Conservation (phyloP, 2,329 filamentous ascomycete species). For the Hymenoscyphus linearis region DNA sequence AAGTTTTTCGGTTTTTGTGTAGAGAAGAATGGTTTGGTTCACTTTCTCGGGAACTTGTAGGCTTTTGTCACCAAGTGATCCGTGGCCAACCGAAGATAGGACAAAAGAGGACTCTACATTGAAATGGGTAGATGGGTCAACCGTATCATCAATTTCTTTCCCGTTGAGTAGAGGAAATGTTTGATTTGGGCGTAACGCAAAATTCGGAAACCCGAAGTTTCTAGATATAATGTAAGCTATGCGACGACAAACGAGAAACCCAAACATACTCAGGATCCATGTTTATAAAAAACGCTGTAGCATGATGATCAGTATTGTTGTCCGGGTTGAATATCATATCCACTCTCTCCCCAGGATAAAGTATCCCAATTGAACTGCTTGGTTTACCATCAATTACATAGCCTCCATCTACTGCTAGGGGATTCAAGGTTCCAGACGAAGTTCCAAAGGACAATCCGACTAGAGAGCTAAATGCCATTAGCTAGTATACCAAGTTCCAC, state of each 20-base stretch:
- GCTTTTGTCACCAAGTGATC: not conserved
- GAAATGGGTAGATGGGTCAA: not conserved
- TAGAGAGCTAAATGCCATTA: slow-evolving; percentile 15
- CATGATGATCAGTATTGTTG: not conserved
- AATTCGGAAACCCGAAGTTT: slow-evolving; percentile 41
- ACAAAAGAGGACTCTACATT: slow-evolving; percentile 11
- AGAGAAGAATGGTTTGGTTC: slow-evolving; percentile 40
- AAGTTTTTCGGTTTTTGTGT: slow-evolving; percentile 41
- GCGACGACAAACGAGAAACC: no score
- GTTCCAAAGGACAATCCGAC: slow-evolving; percentile 17
- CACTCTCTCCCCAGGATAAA: slow-evolving; percentile 39
- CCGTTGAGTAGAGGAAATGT: slow-evolving; percentile 30
- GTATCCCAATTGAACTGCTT: slow-evolving; percentile 33
- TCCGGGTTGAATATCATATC: slow-evolving; percentile 27
- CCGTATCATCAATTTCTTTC: not conserved
- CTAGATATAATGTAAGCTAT: slow-evolving; percentile 16
- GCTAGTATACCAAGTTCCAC: not conserved
- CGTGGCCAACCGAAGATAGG: slow-evolving; percentile 16
- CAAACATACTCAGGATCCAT: slow-evolving; percentile 34
- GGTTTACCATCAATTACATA: slow-evolving; percentile 23
- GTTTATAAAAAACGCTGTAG: slow-evolving; percentile 14
- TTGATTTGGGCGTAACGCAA: slow-evolving; percentile 36
- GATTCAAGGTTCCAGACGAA: slow-evolving; percentile 11
- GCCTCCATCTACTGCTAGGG: slow-evolving; percentile 36
- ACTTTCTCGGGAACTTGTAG: slow-evolving; percentile 12